phyloP scores from a whole-genome alignment of 2,329 filamentous ascomycete genomes.

The Aspergillus pseudotamarii region DNA sequence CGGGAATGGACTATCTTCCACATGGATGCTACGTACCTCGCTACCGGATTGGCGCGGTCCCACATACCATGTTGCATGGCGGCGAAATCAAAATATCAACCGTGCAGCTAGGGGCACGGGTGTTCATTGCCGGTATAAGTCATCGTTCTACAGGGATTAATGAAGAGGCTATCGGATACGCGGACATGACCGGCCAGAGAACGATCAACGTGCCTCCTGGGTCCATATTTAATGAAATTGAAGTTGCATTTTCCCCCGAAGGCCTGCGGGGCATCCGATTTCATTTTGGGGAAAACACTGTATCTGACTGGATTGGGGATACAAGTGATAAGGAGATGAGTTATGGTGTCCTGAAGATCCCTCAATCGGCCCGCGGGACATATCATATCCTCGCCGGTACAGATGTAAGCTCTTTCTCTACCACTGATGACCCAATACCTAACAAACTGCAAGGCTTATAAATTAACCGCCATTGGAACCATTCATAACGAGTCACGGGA shows the following conservation, averaged over 20 bases:
- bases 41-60: not conserved
- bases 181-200: not conserved
- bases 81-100: constrained; percentile 12
- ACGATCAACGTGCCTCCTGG: not conserved
- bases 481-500: not conserved
- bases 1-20: not conserved
- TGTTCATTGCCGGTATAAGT: constrained; percentile 12
- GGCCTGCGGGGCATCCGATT: constrained; percentile 13
- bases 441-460: not conserved
- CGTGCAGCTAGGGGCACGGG: constrained; percentile 7
- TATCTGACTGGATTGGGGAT: constrained; percentile 13
- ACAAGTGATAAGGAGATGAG: not conserved
- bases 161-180: not conserved
- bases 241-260: constrained; percentile 7
- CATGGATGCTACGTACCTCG: not conserved
- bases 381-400: not conserved
- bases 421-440: not conserved
- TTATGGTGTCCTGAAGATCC: not conserved
- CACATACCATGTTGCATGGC: not conserved
- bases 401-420: not conserved
- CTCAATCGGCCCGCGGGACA: not conserved
- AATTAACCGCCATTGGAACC: not conserved
- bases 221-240: not conserved
- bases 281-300: constrained; percentile 2
- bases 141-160: too few species aligned